Evolutionary conservation across 2,329 filamentous ascomycete species (phyloP).

Genomic region (Talaromyces amestolkiae): DNA sequence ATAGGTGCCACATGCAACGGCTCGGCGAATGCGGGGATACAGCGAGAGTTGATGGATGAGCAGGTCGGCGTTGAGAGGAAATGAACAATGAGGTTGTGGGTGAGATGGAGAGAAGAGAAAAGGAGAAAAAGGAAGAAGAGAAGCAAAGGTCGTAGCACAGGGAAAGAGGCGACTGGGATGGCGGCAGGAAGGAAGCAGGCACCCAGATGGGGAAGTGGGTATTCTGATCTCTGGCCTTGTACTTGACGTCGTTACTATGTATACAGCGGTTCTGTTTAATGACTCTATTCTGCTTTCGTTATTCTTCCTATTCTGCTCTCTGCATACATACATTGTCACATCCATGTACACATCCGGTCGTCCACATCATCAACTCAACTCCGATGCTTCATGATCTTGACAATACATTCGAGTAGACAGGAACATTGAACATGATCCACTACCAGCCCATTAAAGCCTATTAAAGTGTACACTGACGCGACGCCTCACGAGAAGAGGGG

Average conservation of each 20-base stretch:
- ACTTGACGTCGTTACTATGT: not conserved
- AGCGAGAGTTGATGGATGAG: not conserved
- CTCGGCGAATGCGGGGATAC: not conserved
- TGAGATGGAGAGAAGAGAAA: not conserved
- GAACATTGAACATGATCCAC: not conserved
- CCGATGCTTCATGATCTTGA: not conserved
- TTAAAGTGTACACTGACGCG: not conserved
- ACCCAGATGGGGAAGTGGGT: slow-evolving; percentile 13
- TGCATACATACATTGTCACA: not conserved
- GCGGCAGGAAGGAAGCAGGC: slow-evolving; percentile 9
- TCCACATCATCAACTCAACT: not conserved
- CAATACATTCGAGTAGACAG: not conserved
- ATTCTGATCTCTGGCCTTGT: not conserved
- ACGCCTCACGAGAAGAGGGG: not conserved
- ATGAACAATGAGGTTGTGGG: not conserved
- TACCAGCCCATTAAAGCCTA: not conserved
- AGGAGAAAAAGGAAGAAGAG: not conserved
- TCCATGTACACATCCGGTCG: not conserved
- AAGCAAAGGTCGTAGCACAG: not conserved
- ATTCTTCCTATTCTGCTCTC: not conserved
- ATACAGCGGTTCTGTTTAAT: not conserved
- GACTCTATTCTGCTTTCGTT: not conserved
- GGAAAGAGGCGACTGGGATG: not conserved
- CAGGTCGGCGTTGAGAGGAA: not conserved
- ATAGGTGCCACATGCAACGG: not conserved